Conservation (phyloP, 2,329 filamentous ascomycete genomes). For the Ophiostoma sp. region DNA sequence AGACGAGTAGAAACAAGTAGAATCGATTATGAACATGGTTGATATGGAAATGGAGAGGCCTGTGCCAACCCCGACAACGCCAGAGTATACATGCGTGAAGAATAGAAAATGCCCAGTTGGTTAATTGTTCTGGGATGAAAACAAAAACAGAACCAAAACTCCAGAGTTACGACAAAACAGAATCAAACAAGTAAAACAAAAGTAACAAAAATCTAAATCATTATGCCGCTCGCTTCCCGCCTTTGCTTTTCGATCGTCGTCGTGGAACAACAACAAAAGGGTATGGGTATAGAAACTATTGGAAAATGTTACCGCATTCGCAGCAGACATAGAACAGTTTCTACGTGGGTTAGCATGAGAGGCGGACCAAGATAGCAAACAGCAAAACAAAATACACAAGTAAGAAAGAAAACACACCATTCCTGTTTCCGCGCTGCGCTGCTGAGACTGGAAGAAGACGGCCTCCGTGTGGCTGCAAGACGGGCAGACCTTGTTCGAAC, state of each 20-base stretch:
- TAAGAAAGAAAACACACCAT: slow-evolving; percentile 68
- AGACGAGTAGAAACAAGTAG: neutral
- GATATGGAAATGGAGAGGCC: neutral
- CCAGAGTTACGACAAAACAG: neutral
- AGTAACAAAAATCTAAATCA: neutral
- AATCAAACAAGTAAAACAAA: neutral
- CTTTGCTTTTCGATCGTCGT: slow-evolving; percentile 13
- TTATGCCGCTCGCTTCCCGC: slow-evolving; percentile 5
- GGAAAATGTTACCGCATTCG: slow-evolving; percentile 84
- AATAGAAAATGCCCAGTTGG: neutral
- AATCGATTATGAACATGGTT: neutral
- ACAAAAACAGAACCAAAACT: slow-evolving; percentile 12
- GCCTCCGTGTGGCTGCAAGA: slow-evolving; percentile 81
- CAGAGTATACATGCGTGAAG: neutral
- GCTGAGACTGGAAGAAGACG: slow-evolving; percentile 98
- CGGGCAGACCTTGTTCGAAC: slow-evolving; percentile 79
- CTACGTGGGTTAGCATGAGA: slow-evolving; percentile 40
- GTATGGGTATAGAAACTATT: slow-evolving; percentile 35
- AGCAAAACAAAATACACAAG: slow-evolving; percentile 5
- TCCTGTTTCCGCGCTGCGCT: slow-evolving; percentile 92
- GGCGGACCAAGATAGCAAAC: neutral
- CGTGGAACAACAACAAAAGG: neutral
- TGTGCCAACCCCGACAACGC: neutral
- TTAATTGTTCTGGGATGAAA: neutral
- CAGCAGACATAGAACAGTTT: slow-evolving; percentile 94